Evolutionary conservation across 768 basidiomycete genomes (phyloP), one percentile per base, ranked within the genome.

Genomic region (Asterophora lycoperdoides): DNA sequence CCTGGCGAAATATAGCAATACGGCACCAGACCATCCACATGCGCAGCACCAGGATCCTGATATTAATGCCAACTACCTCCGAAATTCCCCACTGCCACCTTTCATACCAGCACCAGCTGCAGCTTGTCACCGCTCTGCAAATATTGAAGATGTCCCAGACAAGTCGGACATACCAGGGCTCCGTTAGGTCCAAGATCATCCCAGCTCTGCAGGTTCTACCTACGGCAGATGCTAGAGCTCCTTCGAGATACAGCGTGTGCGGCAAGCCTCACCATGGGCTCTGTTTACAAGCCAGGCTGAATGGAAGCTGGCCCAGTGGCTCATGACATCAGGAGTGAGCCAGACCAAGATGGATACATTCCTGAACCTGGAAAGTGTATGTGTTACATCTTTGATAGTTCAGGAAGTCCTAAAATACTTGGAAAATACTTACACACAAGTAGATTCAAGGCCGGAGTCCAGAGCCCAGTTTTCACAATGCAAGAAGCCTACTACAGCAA

Each of bases 401-500:
- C 5, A 5, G 10, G 5, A 5, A 29, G 6, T n/a, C n/a, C n/a
- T n/a, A n/a, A n/a, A n/a, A n/a, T n/a, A n/a, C n/a, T 29, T n/a
- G 18, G 3, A n/a, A 26, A 46, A 46, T 3, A 15, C 28, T 15
- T 14, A 5, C 4, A 23, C n/a, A n/a, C 20, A 8, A 10, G 2
- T 26, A 43, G 41, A 43, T 43, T n/a, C 10, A 13, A 4, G 41
- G 43, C 1, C 36, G n/a, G n/a, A n/a, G 30, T 19, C 26, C 26
- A 10, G 6, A 19, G 1, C 52, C 48, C 5, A 13, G 46, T 14
- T 61, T 54, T 34, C 46, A 49, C 26, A 61, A 59, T 34, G 46
- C 36, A 14, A 36, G 47, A 13, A 38, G 44, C 14, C 46, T 56
- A 5, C 30, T 56, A n/a, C 42, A 53, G 33, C 45, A 46, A 8